Evolutionary conservation across 192 early-diverging fungal species (phyloP).

Genomic region (Cetraspora pellucida): DNA sequence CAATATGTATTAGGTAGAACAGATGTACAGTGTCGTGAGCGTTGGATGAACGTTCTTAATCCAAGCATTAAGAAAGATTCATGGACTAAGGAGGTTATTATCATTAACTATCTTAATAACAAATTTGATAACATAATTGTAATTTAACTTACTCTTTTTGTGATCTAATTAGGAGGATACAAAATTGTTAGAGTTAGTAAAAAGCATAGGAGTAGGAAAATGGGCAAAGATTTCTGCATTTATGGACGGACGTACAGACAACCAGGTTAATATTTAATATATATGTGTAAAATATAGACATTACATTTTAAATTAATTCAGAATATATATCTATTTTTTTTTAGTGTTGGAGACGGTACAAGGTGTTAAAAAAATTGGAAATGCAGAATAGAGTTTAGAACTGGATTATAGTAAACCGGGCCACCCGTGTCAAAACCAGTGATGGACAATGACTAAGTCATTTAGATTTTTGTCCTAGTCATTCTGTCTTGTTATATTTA

Average conservation of each 20-base stretch:
- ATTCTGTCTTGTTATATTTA: no score
- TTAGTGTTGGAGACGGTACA: conserved; percentile 28
- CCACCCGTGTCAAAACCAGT: no score
- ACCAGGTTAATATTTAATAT: conserved; percentile 41
- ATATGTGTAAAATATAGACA: not conserved
- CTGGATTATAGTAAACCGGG: no score
- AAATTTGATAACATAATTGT: not conserved
- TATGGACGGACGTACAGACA: conserved; percentile 56
- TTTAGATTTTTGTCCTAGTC: no score
- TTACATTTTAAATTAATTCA: no score
- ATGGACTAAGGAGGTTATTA: conserved; percentile 51
- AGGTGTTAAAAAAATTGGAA: not conserved
- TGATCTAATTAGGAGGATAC: conserved; percentile 43
- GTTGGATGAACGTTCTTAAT: conserved; percentile 71
- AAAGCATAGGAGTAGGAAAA: conserved; percentile 52
- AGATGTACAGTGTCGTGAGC: conserved; percentile 78
- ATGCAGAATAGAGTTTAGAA: no score
- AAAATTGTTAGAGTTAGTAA: conserved; percentile 47
- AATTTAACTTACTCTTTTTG: not conserved
- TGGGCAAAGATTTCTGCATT: conserved; percentile 57
- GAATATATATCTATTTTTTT: no score
- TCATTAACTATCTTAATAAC: not conserved
- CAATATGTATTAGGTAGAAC: conserved; percentile 72
- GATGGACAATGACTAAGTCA: no score
- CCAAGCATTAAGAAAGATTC: conserved; percentile 59